Percentiles rank a stretch among this genome's conserved stretches.
phyloP scores from a whole-genome alignment of 148 eudicot genomes.

The Cornus controversa region DNA sequence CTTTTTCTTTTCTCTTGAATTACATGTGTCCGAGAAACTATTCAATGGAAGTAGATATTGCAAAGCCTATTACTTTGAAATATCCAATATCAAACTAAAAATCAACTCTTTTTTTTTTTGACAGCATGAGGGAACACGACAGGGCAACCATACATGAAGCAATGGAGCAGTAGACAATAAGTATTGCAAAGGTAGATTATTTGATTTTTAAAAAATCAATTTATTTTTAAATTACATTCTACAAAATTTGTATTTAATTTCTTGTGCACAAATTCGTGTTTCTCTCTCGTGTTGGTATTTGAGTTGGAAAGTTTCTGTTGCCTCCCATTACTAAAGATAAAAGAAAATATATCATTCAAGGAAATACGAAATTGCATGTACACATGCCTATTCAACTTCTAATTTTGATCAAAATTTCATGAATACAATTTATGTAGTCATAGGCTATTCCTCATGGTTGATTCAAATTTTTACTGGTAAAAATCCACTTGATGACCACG shows the following conservation, averaged over 20 bases:
- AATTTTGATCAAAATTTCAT: background rate
- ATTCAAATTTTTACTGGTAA: too few relatives aligned
- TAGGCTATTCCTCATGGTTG: background rate
- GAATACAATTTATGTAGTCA: background rate
- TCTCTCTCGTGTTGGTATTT: background rate
- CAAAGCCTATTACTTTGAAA: background rate
- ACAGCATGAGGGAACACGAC: constrained; percentile 99
- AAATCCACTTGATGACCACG: too few relatives aligned
- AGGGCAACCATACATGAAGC: constrained; percentile 99
- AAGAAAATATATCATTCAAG: background rate
- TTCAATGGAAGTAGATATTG: background rate
- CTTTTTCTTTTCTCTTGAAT: background rate
- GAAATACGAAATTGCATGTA: background rate
- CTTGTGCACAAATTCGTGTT: background rate
- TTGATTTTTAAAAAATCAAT: background rate
- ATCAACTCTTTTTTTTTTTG: constrained; percentile 12
- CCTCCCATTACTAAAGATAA: background rate
- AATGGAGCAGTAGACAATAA: constrained; percentile 99
- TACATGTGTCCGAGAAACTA: background rate
- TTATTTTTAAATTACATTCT: background rate
- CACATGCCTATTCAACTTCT: background rate
- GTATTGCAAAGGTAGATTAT: constrained; percentile 68
- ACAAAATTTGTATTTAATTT: too few relatives aligned
- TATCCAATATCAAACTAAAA: constrained; percentile 3
- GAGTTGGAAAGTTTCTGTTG: background rate